Base-by-base conservation (phyloP, 2,329 filamentous ascomycete genomes). In the Leptoxyphium fumago region DNA sequence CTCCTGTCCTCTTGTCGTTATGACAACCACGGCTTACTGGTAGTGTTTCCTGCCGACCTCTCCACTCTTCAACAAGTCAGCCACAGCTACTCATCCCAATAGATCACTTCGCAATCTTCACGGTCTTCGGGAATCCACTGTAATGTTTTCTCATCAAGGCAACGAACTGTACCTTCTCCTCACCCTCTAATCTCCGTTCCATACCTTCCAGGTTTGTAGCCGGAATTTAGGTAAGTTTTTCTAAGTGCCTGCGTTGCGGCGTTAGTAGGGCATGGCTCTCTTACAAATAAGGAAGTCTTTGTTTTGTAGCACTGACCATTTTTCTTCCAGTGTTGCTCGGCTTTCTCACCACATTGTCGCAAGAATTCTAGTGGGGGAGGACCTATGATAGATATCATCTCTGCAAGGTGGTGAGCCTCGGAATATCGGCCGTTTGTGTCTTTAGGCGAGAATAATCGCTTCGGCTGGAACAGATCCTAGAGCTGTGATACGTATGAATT, bases 391-490 rank as follows among this genome's bases (percentile, higher is more conserved):
- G 53, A 44, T 2, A 56, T 38, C 47, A 56, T 48, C 18, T 56
- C 43, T 2, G 53, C 53, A 8, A 58, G 42, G 44, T 58, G 61
- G 18, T 46, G 48, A 18, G 43, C 40, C 13, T 49, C 52, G 5
- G 46, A 47, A 43, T 62, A 62, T 4, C 49, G 48, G 13, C 50
- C 49, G 26, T 54, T 48, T 38, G 48, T 43, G 29, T 52, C 47
- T 8, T 45, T 40, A 9, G 54, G 46, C 46, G 44, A 36, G 44
- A 65, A 64, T 11, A 66, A 44, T 36, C 55, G 54, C 15, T 56
- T 51, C 8, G 52, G 53, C 45, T 66, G 52, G 41, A 62, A 64
- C 2, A 64, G 30, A 39, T 64, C 57, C 62, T 61, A 66, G 21
- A 63, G 49, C 60, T 63, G 43, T 39, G 21, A 11, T 8, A 41